A percentile compares a stretch with the other conserved stretches of the same genome.
These are phyloP conservation scores for Aureococcus anophagefferens DNA, from an alignment of 108 stramenopile species.

Conservation along the genomic window DNA sequence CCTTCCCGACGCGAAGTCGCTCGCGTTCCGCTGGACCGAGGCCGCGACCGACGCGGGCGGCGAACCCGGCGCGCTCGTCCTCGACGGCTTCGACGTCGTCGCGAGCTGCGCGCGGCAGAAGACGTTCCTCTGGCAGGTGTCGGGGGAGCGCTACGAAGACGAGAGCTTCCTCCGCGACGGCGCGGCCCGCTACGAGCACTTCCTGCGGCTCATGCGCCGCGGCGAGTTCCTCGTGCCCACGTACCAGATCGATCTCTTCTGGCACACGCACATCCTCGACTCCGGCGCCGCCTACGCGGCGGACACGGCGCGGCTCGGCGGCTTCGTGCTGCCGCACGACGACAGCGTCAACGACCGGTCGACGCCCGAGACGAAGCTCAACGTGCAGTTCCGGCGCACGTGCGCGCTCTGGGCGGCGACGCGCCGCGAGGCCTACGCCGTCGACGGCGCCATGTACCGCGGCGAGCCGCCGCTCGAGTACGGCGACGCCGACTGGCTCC, in stretches of 20 bases:
- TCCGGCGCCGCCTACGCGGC: conserved; percentile 24
- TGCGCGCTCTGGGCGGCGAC: conserved; percentile 37
- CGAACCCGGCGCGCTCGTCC: background rate
- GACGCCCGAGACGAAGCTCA: conserved; percentile 25
- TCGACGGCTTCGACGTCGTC: conserved; percentile 33
- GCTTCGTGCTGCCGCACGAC: conserved; percentile 40
- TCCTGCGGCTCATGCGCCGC: conserved; percentile 23
- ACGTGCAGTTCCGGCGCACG: conserved; percentile 34
- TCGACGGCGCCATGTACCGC: conserved; percentile 54
- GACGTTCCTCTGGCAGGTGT: conserved; percentile 46
- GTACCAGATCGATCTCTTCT: conserved; percentile 55
- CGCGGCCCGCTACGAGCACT: conserved; percentile 25
- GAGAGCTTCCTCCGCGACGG: conserved; percentile 35
- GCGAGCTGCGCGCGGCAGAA: conserved; percentile 31
- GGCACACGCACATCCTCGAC: conserved; percentile 48
- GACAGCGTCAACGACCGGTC: conserved; percentile 49
- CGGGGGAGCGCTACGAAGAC: conserved; percentile 19
- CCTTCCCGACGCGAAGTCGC: background rate
- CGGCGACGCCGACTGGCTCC: conserved; percentile 10
- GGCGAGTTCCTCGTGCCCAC: conserved; percentile 36
- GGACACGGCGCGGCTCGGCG: conserved; percentile 35
- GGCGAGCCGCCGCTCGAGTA: conserved; percentile 45
- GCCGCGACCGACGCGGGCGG: background rate
- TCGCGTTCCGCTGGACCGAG: background rate
- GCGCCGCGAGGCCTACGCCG: conserved; percentile 25